Evolutionary conservation across 257 asterid species (phyloP).

Genomic region (Capsicum rhomboideum): DNA sequence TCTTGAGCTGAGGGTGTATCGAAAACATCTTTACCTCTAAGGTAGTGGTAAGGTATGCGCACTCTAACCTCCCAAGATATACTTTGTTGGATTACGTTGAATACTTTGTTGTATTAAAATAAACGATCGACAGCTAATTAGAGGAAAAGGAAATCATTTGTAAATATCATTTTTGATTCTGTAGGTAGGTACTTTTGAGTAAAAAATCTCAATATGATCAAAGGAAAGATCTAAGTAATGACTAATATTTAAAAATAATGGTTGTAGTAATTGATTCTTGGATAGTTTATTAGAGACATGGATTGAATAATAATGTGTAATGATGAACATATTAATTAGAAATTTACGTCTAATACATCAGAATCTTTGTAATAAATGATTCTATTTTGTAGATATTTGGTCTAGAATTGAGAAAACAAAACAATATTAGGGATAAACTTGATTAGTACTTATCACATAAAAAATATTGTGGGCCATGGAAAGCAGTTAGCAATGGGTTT

Average conservation of each 20-base stretch:
- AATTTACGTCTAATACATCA: background rate
- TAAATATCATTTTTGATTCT: background rate
- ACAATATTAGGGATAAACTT: background rate
- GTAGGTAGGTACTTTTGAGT: background rate
- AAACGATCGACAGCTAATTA: background rate
- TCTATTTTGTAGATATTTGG: background rate
- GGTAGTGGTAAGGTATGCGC: no score
- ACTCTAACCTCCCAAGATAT: no score
- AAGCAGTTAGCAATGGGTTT: background rate
- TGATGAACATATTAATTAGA: background rate
- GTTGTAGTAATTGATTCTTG: background rate
- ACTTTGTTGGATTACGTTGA: no score
- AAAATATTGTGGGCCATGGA: background rate
- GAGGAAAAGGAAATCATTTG: background rate
- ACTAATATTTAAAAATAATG: background rate
- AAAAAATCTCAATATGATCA: background rate
- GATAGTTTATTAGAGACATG: background rate
- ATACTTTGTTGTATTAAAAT: background rate
- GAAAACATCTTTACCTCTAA: no score
- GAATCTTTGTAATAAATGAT: background rate
- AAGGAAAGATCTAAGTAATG: background rate
- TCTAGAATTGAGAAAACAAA: background rate
- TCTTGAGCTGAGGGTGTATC: no score
- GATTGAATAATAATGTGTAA: background rate
- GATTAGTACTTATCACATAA: no score